Conservation (phyloP, 2,329 filamentous ascomycete genomes). For the Clonostachys rhizophaga region DNA sequence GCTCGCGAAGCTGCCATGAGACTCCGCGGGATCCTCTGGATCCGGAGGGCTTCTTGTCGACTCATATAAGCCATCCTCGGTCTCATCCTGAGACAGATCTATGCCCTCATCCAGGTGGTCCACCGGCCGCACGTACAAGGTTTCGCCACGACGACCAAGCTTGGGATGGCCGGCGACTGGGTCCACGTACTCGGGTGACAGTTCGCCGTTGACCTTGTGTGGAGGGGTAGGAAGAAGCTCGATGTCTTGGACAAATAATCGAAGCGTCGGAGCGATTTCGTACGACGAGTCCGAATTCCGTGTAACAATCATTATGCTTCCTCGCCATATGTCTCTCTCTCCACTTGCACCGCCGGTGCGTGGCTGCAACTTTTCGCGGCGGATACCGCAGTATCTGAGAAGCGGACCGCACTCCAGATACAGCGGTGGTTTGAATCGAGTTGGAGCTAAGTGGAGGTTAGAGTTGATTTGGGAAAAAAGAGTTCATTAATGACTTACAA, state of each 20-base stretch:
- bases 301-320: slow-evolving; percentile 94
- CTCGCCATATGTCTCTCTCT: slow-evolving; percentile 83
- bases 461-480: background rate
- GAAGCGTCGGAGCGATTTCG: slow-evolving; percentile 69
- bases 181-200: slow-evolving; percentile 81
- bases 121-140: slow-evolving; percentile 84
- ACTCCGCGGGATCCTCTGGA: slow-evolving; percentile 37
- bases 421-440: slow-evolving; percentile 76
- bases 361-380: slow-evolving; percentile 48
- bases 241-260: slow-evolving; percentile 83
- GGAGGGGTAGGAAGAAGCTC: slow-evolving; percentile 78
- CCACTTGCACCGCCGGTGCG: slow-evolving; percentile 14
- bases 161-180: slow-evolving; percentile 86
- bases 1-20: slow-evolving; percentile 47
- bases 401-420: slow-evolving; percentile 89
- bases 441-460: slow-evolving; percentile 29
- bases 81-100: slow-evolving; percentile 76
- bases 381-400: slow-evolving; percentile 82
- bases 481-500: slow-evolving; percentile 28
- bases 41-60: slow-evolving; percentile 51
- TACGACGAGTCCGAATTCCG: slow-evolving; percentile 80
- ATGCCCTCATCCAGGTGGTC: slow-evolving; percentile 74
- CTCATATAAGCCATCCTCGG: slow-evolving; percentile 80
- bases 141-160: slow-evolving; percentile 77
- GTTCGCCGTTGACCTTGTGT: slow-evolving; percentile 56